Conservation (phyloP, 208 protist species). For the Leishmania tropica region DNA sequence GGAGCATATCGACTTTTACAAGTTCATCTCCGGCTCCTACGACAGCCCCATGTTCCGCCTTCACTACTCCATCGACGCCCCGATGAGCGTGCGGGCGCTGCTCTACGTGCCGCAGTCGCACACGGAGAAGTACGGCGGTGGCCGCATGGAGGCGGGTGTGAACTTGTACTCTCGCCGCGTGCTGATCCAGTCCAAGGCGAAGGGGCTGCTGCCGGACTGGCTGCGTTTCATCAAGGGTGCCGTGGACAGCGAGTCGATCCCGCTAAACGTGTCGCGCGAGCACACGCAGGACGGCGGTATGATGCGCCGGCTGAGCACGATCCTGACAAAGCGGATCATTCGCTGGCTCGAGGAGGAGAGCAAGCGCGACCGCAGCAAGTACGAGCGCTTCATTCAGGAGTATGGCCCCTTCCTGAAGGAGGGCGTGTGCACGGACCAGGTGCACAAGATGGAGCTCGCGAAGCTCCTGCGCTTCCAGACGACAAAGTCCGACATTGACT, state of each 20-base stretch:
- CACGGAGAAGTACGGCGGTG: conserved; percentile 97
- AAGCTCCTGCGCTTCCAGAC: conserved; percentile 95
- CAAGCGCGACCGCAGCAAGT: conserved; percentile 92
- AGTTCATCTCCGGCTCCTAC: conserved; percentile 95
- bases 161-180: conserved; percentile 95
- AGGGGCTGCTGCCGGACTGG: conserved; percentile 97
- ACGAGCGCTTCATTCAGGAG: conserved; percentile 94
- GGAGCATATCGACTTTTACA: conserved; percentile 97
- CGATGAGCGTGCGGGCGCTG: conserved; percentile 93
- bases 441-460: conserved; percentile 94
- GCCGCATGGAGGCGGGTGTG: conserved; percentile 94
- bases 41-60: conserved; percentile 94
- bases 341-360: conserved; percentile 92
- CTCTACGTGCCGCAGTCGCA: conserved; percentile 97
- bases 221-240: conserved; percentile 96
- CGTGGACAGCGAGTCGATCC: conserved; percentile 98
- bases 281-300: conserved; percentile 96
- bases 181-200: conserved; percentile 96
- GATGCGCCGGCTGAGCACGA: conserved; percentile 91
- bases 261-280: conserved; percentile 98
- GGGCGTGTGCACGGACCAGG: conserved; percentile 95
- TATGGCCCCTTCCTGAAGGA: conserved; percentile 97
- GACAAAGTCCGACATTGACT: conserved; percentile 75
- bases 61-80: conserved; percentile 97
- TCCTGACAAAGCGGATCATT: conserved; percentile 94